These are phyloP conservation scores for Fusarium penzigii DNA, from an alignment of 2,329 filamentous ascomycete genomes.

Conservation along the genomic window DNA sequence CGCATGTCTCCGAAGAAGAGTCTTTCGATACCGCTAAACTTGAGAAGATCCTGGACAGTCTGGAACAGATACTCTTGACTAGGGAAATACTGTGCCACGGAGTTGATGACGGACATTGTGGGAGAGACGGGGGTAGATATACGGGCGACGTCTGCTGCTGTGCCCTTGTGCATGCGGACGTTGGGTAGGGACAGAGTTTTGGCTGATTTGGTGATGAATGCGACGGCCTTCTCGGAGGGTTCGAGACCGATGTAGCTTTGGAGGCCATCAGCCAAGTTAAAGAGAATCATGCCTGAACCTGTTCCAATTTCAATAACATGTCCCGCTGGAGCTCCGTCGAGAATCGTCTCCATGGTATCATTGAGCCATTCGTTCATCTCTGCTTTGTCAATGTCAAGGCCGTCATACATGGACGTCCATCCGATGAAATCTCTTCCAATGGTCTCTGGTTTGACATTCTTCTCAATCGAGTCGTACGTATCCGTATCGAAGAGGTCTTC, in stretches of 20 bases:
- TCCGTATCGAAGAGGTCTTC: constrained; percentile 11
- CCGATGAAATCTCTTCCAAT: constrained; percentile 27
- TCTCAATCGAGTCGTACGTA: constrained; percentile 14
- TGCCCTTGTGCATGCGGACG: constrained; percentile 23
- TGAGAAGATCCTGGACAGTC: constrained; percentile 17
- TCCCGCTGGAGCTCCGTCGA: not conserved
- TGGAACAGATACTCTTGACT: constrained; percentile 24
- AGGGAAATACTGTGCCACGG: constrained; percentile 33
- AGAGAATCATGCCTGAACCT: constrained; percentile 35
- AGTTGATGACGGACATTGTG: constrained; percentile 28
- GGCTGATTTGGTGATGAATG: constrained; percentile 17
- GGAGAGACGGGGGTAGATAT: not conserved
- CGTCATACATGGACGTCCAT: constrained; percentile 31
- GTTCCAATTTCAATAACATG: constrained; percentile 34
- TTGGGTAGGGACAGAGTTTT: constrained; percentile 20
- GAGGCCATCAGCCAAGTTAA: constrained; percentile 26
- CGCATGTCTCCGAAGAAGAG: constrained; percentile 28
- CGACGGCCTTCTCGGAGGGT: constrained; percentile 21
- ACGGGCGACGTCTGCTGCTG: not conserved
- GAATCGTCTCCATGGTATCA: constrained; percentile 22
- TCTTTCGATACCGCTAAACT: constrained; percentile 1
- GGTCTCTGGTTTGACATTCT: constrained; percentile 1
- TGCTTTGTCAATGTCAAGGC: constrained; percentile 1
- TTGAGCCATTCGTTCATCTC: constrained; percentile 31
- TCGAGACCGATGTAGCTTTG: constrained; percentile 32